Evolutionary conservation across 1,139 yeast species (phyloP), one percentile per base, ranked within the genome.

Genomic region (Sugiyamaella sp.): DNA sequence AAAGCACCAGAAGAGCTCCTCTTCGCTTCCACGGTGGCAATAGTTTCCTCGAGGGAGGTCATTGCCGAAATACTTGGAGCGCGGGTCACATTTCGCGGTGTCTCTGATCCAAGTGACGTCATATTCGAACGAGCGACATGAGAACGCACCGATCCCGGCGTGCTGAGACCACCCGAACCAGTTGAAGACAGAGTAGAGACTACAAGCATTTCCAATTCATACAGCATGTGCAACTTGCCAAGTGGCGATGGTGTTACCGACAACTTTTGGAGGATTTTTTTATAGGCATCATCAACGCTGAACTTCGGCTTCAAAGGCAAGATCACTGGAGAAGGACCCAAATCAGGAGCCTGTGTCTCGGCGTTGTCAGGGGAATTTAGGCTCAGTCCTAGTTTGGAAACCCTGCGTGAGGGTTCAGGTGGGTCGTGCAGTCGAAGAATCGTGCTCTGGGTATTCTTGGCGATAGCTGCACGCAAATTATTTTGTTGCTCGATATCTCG

Each of bases 201-300:
- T 21, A 67, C 71, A n/a, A 67, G 57, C 55, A 63, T 55, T 37
- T 60, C 71, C 12, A 67, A 58, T 39, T 68, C 68, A 43, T 66
- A 64, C 17, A 67, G 48, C 10, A 64, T 54, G 19, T 61, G 61
- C 39, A 67, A 57, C 56, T 67, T 67, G 22, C 61, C 66, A 46
- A 64, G 54, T 2, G 71, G 71, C 3, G 71, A 67, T 3, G 70
- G 68, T 12, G 56, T 59, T 3, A 63, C 61, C 0, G 70, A 66
- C 14, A 67, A 54, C 52, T 61, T 56, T 38, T 58, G 59, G 44
- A 67, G 56, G 32, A 66, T 54, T 25, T 58, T 55, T 22, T 55
- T 54, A 54, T 66, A 67, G 2, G 70, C 69, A 20, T 65, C 63
- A 41, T 66, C 69, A 54, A 62, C 60, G 21, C 59, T 58, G 51